Percentiles rank a stretch among this genome's conserved stretches.
These are phyloP conservation scores for Claviceps spartinae DNA, from an alignment of 2,329 filamentous ascomycete genomes.

Conservation along the genomic window DNA sequence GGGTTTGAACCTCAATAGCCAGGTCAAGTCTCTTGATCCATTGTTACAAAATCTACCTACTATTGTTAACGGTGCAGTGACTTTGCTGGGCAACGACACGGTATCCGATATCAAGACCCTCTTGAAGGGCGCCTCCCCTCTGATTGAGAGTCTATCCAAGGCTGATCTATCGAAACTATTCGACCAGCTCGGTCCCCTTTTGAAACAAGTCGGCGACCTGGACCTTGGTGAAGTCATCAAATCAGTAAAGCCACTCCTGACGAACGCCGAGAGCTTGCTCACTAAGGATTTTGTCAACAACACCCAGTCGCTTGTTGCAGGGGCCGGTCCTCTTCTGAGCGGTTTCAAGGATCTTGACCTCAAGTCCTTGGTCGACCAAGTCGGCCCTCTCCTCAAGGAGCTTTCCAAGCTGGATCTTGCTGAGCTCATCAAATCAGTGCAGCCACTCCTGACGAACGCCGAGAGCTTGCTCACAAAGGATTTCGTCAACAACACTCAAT, in stretches of 20 bases:
- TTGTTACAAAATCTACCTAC: conserved; percentile 8
- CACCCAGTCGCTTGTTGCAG: conserved; percentile 5
- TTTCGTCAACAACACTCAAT: conserved; percentile 11
- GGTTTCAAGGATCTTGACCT: conserved; percentile 19
- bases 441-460: conserved; percentile 9
- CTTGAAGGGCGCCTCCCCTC: conserved; percentile 2
- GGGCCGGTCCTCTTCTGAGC: conserved; percentile 19
- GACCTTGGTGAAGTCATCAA: conserved; percentile 1
- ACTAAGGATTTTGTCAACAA: conserved; percentile 12
- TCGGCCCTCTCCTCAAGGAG: conserved; percentile 17
- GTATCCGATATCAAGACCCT: conserved; percentile 3
- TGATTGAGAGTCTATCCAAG: conserved; percentile 6
- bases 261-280: conserved; percentile 2
- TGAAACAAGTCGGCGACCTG: conserved; percentile 4
- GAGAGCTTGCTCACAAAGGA: conserved; percentile 6
- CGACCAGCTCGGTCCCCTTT: conserved; percentile 4
- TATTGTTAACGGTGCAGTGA: conserved; percentile 1
- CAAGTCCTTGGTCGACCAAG: conserved; percentile 7
- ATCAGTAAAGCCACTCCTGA: not conserved
- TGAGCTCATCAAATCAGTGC: conserved; percentile 3
- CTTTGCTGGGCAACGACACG: conserved; percentile 3
- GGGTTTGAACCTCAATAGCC: conserved; percentile 20
- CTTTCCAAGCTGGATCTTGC: conserved; percentile 4
- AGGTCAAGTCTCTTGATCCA: conserved; percentile 3
- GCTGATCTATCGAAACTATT: conserved; percentile 3